These are phyloP conservation scores for Bothriochloa decipiens DNA, from an alignment of 176 grass and related monocot genomes.

Conservation along the genomic window DNA sequence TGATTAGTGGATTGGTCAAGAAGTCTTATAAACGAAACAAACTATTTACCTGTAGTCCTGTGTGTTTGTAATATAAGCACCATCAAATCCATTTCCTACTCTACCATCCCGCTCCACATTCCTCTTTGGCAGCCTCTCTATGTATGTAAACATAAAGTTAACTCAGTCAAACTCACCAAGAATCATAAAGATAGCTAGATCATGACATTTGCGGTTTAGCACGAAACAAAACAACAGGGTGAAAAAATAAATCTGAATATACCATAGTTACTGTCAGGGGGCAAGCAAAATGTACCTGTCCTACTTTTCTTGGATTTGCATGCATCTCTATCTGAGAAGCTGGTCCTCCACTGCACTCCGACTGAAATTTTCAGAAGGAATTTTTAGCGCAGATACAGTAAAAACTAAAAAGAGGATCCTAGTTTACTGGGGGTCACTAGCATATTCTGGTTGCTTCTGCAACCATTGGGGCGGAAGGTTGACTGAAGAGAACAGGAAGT, in stretches of 20 bases:
- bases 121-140: constrained; percentile 71
- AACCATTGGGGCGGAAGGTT: background rate
- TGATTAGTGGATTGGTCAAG: constrained; percentile 8
- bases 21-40: background rate
- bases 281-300: constrained; percentile 64
- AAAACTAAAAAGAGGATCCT: constrained; percentile 25
- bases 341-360: constrained; percentile 59
- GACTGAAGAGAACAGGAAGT: constrained; percentile 21
- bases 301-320: constrained; percentile 88
- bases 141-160: constrained; percentile 35
- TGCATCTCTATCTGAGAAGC: constrained; percentile 77
- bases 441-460: constrained; percentile 47
- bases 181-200: constrained; percentile 21
- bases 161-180: background rate
- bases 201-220: constrained; percentile 22
- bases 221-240: background rate
- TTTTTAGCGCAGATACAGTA: constrained; percentile 26
- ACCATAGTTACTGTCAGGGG: too few species aligned
- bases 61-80: constrained; percentile 72
- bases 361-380: constrained; percentile 55
- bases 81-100: constrained; percentile 55
- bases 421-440: constrained; percentile 18
- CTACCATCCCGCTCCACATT: constrained; percentile 51
- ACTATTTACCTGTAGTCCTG: constrained; percentile 86
- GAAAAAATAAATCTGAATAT: constrained; percentile 21